Evolutionary conservation across 106 monocot genomes (phyloP).

Genomic region (Dioscorea zingiberensis): DNA sequence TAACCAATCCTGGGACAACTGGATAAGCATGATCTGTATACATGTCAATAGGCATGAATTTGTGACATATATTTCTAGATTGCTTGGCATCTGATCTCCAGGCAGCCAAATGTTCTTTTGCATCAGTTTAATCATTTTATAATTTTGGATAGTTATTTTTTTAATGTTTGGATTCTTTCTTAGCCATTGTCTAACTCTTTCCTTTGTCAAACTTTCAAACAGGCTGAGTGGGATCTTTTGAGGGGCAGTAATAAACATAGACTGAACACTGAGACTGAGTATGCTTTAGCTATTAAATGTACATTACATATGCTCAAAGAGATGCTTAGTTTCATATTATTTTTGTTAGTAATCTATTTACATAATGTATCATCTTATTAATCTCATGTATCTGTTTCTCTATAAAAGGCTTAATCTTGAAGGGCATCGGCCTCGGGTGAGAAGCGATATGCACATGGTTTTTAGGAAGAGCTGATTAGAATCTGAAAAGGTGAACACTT

Average conservation of each 20-base stretch:
- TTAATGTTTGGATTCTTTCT: background rate
- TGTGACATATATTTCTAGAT: too few species aligned
- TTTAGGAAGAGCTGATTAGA: conserved; percentile 71
- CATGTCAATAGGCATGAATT: too few species aligned
- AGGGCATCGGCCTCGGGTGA: conserved; percentile 76
- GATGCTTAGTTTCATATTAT: too few species aligned
- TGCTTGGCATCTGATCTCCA: too few species aligned
- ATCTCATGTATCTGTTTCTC: conserved; percentile 2
- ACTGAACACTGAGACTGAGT: conserved; percentile 58
- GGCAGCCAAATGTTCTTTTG: too few species aligned
- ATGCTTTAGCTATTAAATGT: conserved; percentile 21
- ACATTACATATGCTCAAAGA: background rate
- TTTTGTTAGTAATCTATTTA: too few species aligned
- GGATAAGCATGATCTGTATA: too few species aligned
- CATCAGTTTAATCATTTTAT: background rate
- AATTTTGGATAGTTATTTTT: background rate
- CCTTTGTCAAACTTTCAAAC: conserved; percentile 13
- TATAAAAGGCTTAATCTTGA: conserved; percentile 76
- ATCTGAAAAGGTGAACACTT: conserved; percentile 77
- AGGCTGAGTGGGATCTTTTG: conserved; percentile 66
- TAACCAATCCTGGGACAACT: too few species aligned
- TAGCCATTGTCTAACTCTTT: background rate
- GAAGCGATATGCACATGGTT: conserved; percentile 83
- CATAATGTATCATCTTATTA: background rate
- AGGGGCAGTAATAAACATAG: conserved; percentile 26